phyloP scores from a whole-genome alignment of 2,329 filamentous ascomycete genomes.

The Phyllosticta citribraziliensis region DNA sequence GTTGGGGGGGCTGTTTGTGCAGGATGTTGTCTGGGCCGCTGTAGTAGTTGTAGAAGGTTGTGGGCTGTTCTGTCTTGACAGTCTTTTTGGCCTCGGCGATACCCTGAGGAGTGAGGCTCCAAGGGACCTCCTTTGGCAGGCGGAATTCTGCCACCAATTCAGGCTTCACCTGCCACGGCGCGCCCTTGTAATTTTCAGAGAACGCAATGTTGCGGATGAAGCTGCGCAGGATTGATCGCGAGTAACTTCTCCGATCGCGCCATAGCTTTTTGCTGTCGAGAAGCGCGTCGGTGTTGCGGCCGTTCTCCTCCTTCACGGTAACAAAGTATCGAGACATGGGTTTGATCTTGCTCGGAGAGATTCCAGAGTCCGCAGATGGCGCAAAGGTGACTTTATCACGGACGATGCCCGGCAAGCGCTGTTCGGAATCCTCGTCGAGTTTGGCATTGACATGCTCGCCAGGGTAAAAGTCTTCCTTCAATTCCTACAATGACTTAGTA shows the following conservation, averaged over 20 bases:
- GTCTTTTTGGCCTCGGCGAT: constrained; percentile 49
- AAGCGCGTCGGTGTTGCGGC: constrained; percentile 39
- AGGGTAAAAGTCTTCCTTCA: constrained; percentile 84
- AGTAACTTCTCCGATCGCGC: constrained; percentile 84
- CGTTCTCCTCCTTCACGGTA: constrained; percentile 1
- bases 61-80: constrained; percentile 35
- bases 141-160: constrained; percentile 75
- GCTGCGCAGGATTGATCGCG: constrained; percentile 83
- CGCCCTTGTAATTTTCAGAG: constrained; percentile 87
- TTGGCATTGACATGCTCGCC: constrained; percentile 74
- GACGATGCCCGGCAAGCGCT: constrained; percentile 3
- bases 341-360: constrained; percentile 49
- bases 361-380: constrained; percentile 50
- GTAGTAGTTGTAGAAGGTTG: constrained; percentile 9
- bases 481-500: constrained; percentile 43
- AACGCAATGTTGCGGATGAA: constrained; percentile 95
- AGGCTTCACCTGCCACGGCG: constrained; percentile 88
- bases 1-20: constrained; percentile 4
- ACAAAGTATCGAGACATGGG: constrained; percentile 52
- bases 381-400: constrained; percentile 46
- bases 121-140: constrained; percentile 76
- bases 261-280: constrained; percentile 50
- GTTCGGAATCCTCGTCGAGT: constrained; percentile 1
- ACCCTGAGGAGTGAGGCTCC: constrained; percentile 25
- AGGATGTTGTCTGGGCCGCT: constrained; percentile 1